Base-by-base conservation (phyloP, 2,329 filamentous ascomycete genomes). In the Aureobasidium melanogenum region DNA sequence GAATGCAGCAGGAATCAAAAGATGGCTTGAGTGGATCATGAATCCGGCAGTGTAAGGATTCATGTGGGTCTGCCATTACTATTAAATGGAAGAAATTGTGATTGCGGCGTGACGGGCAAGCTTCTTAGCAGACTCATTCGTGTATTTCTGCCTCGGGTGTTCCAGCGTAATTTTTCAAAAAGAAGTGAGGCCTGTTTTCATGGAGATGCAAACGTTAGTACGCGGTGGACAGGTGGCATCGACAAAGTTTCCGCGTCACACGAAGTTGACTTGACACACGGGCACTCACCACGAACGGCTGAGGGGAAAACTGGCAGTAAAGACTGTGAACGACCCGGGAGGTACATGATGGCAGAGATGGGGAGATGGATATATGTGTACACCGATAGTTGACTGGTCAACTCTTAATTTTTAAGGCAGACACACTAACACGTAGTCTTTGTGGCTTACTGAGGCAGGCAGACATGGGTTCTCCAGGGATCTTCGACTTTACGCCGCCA, bases 91-190 rank as follows among this genome's bases (percentile, higher is more conserved):
- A 15, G 44, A 19, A 50, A 32, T 41, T 26, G 32, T n/a, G 17
- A 30, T 48, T 39, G 43, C 22, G 56, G 26, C 26, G 32, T 59
- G 24, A n/a, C 10, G 14, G 34, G 28, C n/a, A 36, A 36, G 36
- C 56, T 41, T 59, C 56, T 59, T 59, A 59, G 44, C 56, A 59
- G 44, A 59, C 56, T 30, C 56, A 59, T 59, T 15, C 56, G 44
- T 32, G 22, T 32, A n/a, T 12, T 9, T 34, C 28, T 59, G 44
- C 36, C 41, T 14, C 24, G 39, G 19, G 26, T 36, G 14, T 47
- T 7, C 22, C 28, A 34, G 32, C 15, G 19, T n/a, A 12, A 22
- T 26, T 34, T 19, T 22, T 58, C 32, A 43, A 19, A 24, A 22
- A 36, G 8, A 24, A 51, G 22, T 50, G 17, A 44, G 19, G 24